phyloP scores from a whole-genome alignment of 1,284 basidiomycete species.

The Vanrija pseudolonga region DNA sequence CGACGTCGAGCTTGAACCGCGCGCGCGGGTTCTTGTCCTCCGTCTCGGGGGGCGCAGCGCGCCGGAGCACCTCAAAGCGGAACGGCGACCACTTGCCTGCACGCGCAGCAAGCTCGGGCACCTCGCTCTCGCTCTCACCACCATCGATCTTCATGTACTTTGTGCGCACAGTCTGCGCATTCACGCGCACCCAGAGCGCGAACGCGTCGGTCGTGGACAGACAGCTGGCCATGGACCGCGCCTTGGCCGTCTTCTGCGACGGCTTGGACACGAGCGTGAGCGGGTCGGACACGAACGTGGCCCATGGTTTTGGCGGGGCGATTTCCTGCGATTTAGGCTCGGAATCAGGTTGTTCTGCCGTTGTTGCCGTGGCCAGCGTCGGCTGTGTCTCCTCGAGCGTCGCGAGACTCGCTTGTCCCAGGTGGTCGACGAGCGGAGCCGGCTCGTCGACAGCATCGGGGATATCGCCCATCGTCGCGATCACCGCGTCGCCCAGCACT shows the following conservation, averaged over 20 bases:
- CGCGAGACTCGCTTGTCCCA: neutral
- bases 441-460: too few species aligned
- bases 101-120: constrained; percentile 22
- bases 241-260: constrained; percentile 94
- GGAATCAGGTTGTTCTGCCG: neutral
- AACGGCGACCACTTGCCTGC: constrained; percentile 45
- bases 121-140: neutral
- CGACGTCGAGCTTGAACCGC: constrained; percentile 12
- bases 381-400: neutral
- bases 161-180: constrained; percentile 92
- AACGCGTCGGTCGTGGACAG: constrained; percentile 86
- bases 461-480: too few species aligned
- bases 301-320: constrained; percentile 58
- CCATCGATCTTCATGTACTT: constrained; percentile 82
- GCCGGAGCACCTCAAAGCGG: constrained; percentile 32
- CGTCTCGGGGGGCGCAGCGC: constrained; percentile 13
- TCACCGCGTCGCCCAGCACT: too few species aligned
- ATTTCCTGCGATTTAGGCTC: too few species aligned
- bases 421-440: too few species aligned
- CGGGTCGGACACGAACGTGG: constrained; percentile 83
- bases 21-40: constrained; percentile 6
- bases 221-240: constrained; percentile 86
- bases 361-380: neutral
- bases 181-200: constrained; percentile 92
- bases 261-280: constrained; percentile 95